Base-by-base conservation (phyloP, 202 grass and related monocot species). In the Digitaria exilis region DNA sequence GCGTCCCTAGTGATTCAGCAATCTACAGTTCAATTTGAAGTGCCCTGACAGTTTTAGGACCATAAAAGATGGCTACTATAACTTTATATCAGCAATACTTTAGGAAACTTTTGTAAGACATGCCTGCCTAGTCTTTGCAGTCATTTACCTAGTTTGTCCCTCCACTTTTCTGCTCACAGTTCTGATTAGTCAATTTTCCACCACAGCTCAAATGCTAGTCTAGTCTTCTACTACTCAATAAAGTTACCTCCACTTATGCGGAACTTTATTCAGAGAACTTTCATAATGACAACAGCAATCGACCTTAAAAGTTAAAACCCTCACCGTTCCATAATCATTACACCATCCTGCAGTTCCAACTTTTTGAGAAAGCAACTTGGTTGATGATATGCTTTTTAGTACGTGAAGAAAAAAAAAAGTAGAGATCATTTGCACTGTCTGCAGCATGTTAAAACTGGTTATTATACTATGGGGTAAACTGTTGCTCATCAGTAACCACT, bases 251-350 rank as follows among this genome's bases (percentile, higher is more conserved):
- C 84, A 86, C 79, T 82, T 68, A 55, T 62, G 75, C 49, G 80
- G 44, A 87, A 90, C 80, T 83, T 90, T 79, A 90, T 83, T 57
- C 45, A 70, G 26, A 86, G 75, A 76, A 68, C 80, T 80, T 84
- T 90, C 88, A 84, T 80, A 80, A 90, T 84, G 84, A 66, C 35
- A 71, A 62, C 75, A 87, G 52, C 75, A 63, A 80, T 75, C 75
- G 51, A 69, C 15, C 80, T 64, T 56, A 63, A 75, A 86, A 75
- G 75, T 70, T 56, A 55, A 69, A 86, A 69, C 17, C 16, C 69
- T 87, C 62, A 76, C 62, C 22, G 75, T 87, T 87, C 79, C 62
- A 68, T 80, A 90, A 90, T 90, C 80, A 90, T 87, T 76, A 76
- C 75, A 76, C 88, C 74, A 52, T 70, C 62, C 51, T 70, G 63